Base-by-base conservation (phyloP, 2,329 filamentous ascomycete genomes). In the Paraconiothyrium sp. region DNA sequence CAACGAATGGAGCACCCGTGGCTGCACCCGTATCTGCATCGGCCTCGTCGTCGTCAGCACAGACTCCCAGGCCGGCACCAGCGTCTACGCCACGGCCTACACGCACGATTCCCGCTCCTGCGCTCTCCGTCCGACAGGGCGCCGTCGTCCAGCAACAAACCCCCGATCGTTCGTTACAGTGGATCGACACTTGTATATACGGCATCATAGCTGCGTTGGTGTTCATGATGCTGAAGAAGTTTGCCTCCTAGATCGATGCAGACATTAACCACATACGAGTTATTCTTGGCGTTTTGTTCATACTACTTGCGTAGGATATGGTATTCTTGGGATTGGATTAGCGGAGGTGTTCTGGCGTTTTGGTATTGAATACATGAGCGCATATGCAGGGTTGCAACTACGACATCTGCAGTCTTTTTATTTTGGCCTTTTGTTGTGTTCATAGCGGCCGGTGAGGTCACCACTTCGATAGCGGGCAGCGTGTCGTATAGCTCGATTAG, bases 151-250 rank as follows among this genome's bases (percentile, higher is more conserved):
- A 69, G 54, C 62, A 67, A 58, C 76, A 60, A 14, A 65, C 57
- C 44, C 76, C 83, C 56, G 84, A 86, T 32, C 86, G 82, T 2
- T 85, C 92, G 16, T 86, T 89, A 1, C 80, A 88, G 13, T 97
- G 92, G 91, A 84, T 97, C 20, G 94, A 97, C 77, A 88, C 92
- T 65, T 86, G 90, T 41, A 97, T 97, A 67, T 87, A 90, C 24
- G 90, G 88, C 7, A 79, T 97, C 20, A 82, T 92, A 0, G 84
- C 92, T 14, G 83, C 91, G 30, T 81, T 97, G 22, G 81, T 89
- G 3, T 87, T 92, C 24, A 87, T 97, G 82, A 81, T 97, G 3
- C 65, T 86, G 27, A 82, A 82, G 59, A 84, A 84, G 60, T 77
- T 85, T n/a, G 47, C 52, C 22, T 55, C 50, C 16, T 54, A 54